These are phyloP conservation scores for Diatrype stigma DNA, from an alignment of 2,329 filamentous ascomycete genomes.

Conservation along the genomic window DNA sequence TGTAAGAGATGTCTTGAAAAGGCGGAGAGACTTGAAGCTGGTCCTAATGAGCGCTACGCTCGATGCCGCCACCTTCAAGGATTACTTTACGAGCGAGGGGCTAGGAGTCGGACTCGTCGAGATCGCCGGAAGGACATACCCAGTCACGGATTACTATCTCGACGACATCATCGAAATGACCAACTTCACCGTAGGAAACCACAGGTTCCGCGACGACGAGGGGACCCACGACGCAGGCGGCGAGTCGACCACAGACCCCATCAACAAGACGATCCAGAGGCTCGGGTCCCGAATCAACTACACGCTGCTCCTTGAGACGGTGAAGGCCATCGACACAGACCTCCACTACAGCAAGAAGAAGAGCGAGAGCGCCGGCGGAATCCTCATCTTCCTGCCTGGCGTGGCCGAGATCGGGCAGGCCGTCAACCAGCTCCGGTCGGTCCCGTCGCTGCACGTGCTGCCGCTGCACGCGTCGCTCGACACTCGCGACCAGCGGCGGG, in stretches of 20 bases:
- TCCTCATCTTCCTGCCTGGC: conserved; percentile 93
- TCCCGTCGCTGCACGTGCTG: conserved; percentile 66
- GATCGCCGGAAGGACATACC: conserved; percentile 84
- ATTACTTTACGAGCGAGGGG: conserved; percentile 72
- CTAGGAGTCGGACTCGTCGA: conserved; percentile 73
- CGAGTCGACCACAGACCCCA: conserved; percentile 48
- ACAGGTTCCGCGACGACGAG: conserved; percentile 24
- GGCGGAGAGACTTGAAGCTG: conserved; percentile 76
- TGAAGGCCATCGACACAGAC: conserved; percentile 75
- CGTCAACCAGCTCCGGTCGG: conserved; percentile 61
- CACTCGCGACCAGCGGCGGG: conserved; percentile 79
- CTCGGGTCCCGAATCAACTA: conserved; percentile 89
- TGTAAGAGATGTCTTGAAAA: conserved; percentile 73
- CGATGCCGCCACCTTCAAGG: conserved; percentile 78
- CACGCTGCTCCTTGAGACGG: conserved; percentile 73
- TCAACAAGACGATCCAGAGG: conserved; percentile 68
- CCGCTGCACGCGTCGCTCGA: conserved; percentile 90
- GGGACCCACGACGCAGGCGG: conserved; percentile 33
- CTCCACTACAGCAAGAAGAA: conserved; percentile 60
- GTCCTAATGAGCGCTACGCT: conserved; percentile 96
- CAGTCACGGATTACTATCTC: conserved; percentile 84
- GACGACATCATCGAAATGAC: conserved; percentile 83
- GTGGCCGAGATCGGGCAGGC: conserved; percentile 86
- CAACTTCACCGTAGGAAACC: conserved; percentile 51
- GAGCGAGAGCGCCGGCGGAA: conserved; percentile 55